Conservation (phyloP, 2,329 filamentous ascomycete genomes). For the Fusarium sp. region DNA sequence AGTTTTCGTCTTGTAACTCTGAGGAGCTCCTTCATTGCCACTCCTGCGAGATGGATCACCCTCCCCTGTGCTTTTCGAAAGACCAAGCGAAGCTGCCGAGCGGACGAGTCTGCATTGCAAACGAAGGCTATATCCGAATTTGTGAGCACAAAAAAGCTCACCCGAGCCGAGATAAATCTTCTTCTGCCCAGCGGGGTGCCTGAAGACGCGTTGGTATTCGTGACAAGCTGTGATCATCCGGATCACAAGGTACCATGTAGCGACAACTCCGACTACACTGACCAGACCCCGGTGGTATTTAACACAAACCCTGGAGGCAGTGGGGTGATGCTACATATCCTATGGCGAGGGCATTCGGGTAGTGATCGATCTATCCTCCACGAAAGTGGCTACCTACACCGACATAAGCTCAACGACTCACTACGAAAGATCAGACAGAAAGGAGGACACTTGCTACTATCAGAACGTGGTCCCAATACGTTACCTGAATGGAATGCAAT, state of each 20-base stretch:
- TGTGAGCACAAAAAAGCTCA: background rate
- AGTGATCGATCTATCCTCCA: background rate
- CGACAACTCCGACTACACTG: background rate
- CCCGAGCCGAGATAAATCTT: background rate
- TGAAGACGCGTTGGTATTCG: background rate
- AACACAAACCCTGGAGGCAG: background rate
- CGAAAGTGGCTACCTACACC: background rate
- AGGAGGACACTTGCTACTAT: background rate
- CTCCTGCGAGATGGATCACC: background rate
- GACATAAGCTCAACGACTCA: background rate
- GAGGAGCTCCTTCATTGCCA: background rate
- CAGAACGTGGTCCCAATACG: background rate
- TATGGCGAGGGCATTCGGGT: background rate
- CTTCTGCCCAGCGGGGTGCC: background rate
- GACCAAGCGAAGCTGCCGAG: background rate
- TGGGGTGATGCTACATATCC: background rate
- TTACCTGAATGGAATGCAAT: background rate
- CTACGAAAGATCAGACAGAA: background rate
- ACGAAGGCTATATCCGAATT: background rate
- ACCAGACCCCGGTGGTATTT: background rate
- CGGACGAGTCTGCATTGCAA: background rate
- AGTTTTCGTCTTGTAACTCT: fast-evolving
- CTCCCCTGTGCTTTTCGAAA: background rate
- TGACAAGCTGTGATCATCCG: background rate
- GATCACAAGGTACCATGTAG: background rate